phyloP scores from a whole-genome alignment of 2,329 filamentous ascomycete genomes.

The Ceratocystis huliohia region DNA sequence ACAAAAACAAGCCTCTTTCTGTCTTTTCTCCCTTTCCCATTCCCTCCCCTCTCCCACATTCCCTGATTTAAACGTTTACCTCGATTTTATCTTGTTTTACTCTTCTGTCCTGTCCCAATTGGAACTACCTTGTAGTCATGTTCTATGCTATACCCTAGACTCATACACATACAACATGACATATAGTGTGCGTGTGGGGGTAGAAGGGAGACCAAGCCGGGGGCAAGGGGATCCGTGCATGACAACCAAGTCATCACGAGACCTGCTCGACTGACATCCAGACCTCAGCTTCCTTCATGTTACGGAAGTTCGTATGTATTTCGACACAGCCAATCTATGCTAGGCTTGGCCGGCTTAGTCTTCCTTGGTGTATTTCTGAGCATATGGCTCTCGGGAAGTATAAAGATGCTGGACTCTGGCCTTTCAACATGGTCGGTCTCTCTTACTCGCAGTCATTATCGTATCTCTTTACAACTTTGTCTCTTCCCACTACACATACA shows the following conservation, averaged over 20 bases:
- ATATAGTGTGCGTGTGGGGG: not conserved
- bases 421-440: too few species aligned
- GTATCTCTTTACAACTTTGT: not conserved
- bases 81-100: not conserved
- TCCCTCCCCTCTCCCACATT: not conserved
- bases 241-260: not conserved
- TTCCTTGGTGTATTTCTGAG: not conserved
- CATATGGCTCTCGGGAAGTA: not conserved
- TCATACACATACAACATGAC: not conserved
- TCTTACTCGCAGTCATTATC: not conserved
- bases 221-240: conserved; percentile 5
- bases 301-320: conserved; percentile 15
- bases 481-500: not conserved
- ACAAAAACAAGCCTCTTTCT: too few species aligned
- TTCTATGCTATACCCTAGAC: not conserved
- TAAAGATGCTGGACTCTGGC: not conserved
- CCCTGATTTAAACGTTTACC: not conserved
- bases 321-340: not conserved
- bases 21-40: not conserved
- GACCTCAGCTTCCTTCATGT: conserved; percentile 25
- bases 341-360: not conserved
- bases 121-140: not conserved
- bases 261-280: conserved; percentile 13
- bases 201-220: not conserved
- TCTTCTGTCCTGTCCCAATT: too few species aligned